Conservation (phyloP, 2,329 filamentous ascomycete species). For the Cercospora citrullina region DNA sequence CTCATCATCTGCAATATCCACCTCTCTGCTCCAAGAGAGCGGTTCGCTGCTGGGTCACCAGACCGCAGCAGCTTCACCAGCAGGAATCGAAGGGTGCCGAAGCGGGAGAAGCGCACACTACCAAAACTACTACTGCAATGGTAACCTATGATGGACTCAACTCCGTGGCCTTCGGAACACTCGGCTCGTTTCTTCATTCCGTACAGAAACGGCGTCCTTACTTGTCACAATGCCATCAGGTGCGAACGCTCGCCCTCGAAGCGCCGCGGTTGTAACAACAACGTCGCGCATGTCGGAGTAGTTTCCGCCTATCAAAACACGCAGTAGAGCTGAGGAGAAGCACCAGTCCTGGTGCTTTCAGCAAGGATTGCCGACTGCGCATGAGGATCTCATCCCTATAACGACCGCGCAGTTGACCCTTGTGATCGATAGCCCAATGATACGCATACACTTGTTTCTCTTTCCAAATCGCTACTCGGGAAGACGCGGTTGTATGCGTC, state of each 20-base stretch:
- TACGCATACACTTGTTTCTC: background rate
- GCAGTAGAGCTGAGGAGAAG: background rate
- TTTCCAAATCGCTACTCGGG: background rate
- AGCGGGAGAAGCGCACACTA: background rate
- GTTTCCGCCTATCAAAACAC: background rate
- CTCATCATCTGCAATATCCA: background rate
- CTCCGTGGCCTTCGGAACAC: slow-evolving; percentile 3
- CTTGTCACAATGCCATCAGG: background rate
- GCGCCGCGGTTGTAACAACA: background rate
- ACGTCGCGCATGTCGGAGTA: background rate
- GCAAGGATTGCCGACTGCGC: background rate
- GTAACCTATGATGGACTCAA: background rate
- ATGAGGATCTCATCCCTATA: background rate
- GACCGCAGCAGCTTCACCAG: background rate
- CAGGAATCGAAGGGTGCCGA: background rate
- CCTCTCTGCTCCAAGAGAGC: background rate
- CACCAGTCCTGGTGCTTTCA: background rate
- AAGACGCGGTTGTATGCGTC: background rate
- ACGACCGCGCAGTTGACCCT: background rate
- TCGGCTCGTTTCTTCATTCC: background rate
- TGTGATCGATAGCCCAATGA: background rate
- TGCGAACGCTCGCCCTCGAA: background rate
- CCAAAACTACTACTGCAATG: background rate
- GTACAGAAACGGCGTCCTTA: background rate
- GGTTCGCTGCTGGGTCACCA: slow-evolving; percentile 1